Conservation (phyloP, 805 yeast genomes). For the Sugiyamaella marilandica region DNA sequence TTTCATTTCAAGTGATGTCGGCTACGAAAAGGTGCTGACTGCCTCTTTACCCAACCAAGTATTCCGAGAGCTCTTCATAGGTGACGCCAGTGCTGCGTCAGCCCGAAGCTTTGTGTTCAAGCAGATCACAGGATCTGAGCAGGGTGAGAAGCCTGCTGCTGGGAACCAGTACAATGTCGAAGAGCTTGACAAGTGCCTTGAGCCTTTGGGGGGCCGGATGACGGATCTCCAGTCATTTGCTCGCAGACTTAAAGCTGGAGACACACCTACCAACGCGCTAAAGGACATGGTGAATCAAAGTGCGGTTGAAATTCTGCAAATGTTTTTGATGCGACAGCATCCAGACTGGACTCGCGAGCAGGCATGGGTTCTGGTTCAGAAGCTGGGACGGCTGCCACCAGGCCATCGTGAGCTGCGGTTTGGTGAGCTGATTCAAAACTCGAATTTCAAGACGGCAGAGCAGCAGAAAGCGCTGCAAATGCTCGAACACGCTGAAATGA, state of each 20-base stretch:
- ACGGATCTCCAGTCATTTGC: constrained; percentile 86
- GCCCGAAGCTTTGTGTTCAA: constrained; percentile 52
- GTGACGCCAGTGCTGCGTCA: constrained; percentile 73
- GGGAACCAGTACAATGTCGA: constrained; percentile 7
- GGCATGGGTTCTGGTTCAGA: constrained; percentile 77
- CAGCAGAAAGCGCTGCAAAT: constrained; percentile 49
- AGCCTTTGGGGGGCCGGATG: constrained; percentile 92
- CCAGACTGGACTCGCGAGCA: constrained; percentile 66
- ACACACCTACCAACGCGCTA: constrained; percentile 69
- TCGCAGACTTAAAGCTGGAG: constrained; percentile 85
- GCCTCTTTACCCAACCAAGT: constrained; percentile 83
- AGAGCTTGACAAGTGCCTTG: constrained; percentile 52
- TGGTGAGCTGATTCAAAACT: constrained; percentile 26
- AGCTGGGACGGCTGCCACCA: constrained; percentile 41
- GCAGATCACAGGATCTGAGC: constrained; percentile 15
- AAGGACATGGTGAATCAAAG: constrained; percentile 78
- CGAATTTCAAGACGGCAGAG: constrained; percentile 41
- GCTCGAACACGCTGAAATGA: constrained; percentile 74
- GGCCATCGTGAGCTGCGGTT: constrained; percentile 4
- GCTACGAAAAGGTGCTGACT: constrained; percentile 61
- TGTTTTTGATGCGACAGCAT: constrained; percentile 45
- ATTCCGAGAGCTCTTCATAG: constrained; percentile 64
- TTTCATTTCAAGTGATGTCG: constrained; percentile 79
- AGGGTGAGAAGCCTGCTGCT: constrained; percentile 38
- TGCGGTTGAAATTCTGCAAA: constrained; percentile 81